A percentile compares a stretch with the other conserved stretches of the same genome.
Evolutionary conservation across 257 asterid species (phyloP).

Genomic region (Solanum gracilifrons): DNA sequence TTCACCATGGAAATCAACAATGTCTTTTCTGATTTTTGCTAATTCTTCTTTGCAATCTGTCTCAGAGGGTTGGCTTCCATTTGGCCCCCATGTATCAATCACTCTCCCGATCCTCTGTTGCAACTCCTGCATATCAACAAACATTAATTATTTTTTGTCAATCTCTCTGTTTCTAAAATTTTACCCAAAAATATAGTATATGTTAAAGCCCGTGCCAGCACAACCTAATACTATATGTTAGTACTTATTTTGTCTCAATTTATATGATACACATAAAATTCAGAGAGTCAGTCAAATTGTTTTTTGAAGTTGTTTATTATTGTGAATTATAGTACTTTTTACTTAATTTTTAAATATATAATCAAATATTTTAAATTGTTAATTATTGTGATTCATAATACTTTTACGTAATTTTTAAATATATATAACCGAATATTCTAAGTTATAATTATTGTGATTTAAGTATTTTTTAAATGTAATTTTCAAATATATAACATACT

Average conservation of each 20-base stretch:
- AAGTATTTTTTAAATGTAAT: too few species aligned
- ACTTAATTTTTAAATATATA: too few species aligned
- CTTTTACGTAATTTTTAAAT: too few species aligned
- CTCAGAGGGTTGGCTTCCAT: slow-evolving; percentile 34
- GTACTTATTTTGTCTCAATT: neutral
- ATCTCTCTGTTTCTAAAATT: neutral
- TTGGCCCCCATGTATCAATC: slow-evolving; percentile 36
- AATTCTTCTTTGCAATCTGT: slow-evolving; percentile 42
- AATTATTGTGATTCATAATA: too few species aligned
- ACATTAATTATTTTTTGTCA: neutral
- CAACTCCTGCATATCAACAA: slow-evolving; percentile 45
- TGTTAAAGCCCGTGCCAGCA: too few species aligned
- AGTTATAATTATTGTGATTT: too few species aligned
- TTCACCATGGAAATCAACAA: slow-evolving; percentile 92
- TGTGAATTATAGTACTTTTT: neutral
- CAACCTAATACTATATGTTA: neutral
- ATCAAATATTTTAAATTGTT: too few species aligned
- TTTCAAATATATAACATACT: too few species aligned
- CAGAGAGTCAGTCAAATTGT: neutral
- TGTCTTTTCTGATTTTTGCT: slow-evolving; percentile 59
- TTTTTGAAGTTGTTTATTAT: too few species aligned
- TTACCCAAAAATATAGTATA: neutral
- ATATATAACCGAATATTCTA: too few species aligned
- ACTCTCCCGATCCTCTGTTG: slow-evolving; percentile 56
- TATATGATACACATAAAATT: too few species aligned